Conservation (phyloP, 257 asterid genomes). For the Agastache rugosa region DNA sequence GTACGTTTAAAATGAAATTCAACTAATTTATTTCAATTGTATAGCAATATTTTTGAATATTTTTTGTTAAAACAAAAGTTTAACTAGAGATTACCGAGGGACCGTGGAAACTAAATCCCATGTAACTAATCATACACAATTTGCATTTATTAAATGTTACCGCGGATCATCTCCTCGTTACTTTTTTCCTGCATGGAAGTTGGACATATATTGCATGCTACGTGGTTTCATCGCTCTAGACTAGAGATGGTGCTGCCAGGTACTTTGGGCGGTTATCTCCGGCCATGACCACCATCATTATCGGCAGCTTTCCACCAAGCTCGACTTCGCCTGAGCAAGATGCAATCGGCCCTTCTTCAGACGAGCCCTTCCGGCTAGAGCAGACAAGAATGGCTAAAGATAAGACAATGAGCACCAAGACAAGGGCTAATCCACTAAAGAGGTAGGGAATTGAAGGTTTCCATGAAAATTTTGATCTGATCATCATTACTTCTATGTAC, state of each 20-base stretch:
- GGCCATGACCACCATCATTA: conserved; percentile 38
- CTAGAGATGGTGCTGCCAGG: conserved; percentile 37
- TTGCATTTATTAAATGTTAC: background rate
- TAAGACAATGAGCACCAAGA: conserved; percentile 37
- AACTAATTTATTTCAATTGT: too few species aligned
- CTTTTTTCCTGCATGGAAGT: background rate
- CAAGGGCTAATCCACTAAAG: conserved; percentile 45
- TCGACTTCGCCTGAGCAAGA: conserved; percentile 1
- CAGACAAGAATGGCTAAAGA: conserved; percentile 44
- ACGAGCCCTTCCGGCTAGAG: conserved; percentile 32
- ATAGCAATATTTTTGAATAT: too few species aligned
- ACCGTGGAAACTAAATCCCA: background rate
- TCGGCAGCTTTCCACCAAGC: conserved; percentile 13
- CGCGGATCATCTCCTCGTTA: background rate
- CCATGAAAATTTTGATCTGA: conserved; percentile 4
- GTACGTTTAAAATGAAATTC: too few species aligned
- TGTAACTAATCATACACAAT: background rate
- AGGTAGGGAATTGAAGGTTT: conserved; percentile 27
- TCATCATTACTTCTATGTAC: conserved; percentile 3
- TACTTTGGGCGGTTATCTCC: conserved; percentile 47
- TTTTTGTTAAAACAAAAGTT: too few species aligned
- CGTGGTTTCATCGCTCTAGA: background rate
- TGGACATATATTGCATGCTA: background rate
- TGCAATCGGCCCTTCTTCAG: background rate
- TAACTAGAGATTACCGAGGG: background rate